Base-by-base conservation (phyloP, 148 eudicot species). In the Gaultheria prostrata region DNA sequence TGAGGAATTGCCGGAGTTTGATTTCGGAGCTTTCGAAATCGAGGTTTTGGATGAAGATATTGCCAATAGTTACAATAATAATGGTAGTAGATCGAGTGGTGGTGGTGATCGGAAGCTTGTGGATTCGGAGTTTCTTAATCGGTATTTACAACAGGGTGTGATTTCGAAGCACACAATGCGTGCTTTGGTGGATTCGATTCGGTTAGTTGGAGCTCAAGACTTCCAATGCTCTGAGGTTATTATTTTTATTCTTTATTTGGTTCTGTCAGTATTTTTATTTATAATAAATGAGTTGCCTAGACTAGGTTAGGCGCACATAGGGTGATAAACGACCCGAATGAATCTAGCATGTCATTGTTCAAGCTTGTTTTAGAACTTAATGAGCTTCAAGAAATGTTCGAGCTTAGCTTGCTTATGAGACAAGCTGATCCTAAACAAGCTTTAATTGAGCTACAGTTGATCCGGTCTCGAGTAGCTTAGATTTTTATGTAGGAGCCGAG, bases 191-290 rank as follows among this genome's bases (percentile, higher is more conserved):
- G 88, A 82, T 49, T 89, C 94, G n/a, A 85, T 97, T 76, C 89
- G 86, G 65, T 53, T 94, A 39, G 92, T 89, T 81, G 89, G 85
- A 20, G 72, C 85, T 4, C n/a, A 74, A 11, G 90, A 88, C 26
- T 93, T 97, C 69, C 43, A 85, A 0, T 94, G 99, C 84, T 88
- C 95, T 72, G 86, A 94, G 99, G 98, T 93, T 83, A 85, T 91
- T 78, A 73, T 67, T n/a, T n/a, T n/a, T 78, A 3, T 15, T 65
- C 33, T 10, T 65, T 4, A 35, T 56, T 15, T 6, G 8, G 7
- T 39, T 39, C 43, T 39, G 5, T 39, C 43, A n/a, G 3, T 39
- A 39, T 39, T 39, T 39, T 6, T 39, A 39, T 39, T 39, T 39
- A 39, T 39, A 6, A 39, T 39, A 39, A 39, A 39, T 39, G 43